Evolutionary conservation across 306 rosid genomes (phyloP), one percentile per base, ranked within the genome.

Genomic region (Ziziphus jujuba): DNA sequence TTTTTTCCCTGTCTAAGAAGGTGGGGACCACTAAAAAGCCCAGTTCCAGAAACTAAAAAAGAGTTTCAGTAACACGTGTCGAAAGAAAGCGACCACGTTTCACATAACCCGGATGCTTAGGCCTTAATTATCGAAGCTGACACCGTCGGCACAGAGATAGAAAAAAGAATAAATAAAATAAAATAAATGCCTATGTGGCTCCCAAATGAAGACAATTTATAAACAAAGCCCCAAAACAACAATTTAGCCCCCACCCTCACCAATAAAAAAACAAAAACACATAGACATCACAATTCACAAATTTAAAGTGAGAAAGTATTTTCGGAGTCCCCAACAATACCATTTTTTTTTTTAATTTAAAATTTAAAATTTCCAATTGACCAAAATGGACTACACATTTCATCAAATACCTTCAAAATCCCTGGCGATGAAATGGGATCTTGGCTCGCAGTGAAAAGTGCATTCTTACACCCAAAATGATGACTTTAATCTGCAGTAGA

Each of bases 61-160:
- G 33, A 17, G 56, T 20, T 28, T 5, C 0, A 9, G 1, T 7
- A 48, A 67, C 85, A 89, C 89, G 89, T 80, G 88, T 78, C 63
- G 2, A 4, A 0, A 0, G 59, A 74, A 56, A 85, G 48, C 64
- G 53, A 72, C 90, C 31, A 13, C 79, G 43, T 66, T 80, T 66
- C 56, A 1, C 50, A 11, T 25, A 44, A 48, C 59, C 72, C 17
- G 35, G 15, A 25, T 35, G 16, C 38, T 71, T 57, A 19, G 58
- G 72, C 33, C 61, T 52, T 23, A 31, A 70, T 64, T 59, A 50
- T 49, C 73, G 54, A 63, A 63, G 24, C 53, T 34, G 58, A 66
- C 77, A 71, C 74, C 85, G 89, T 87, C 89, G 89, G 89, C 72
- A 72, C 70, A 51, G 24, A 15, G 12, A 40, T 16, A 22, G 49